Conservation (phyloP, 176 grass and related monocot species). For the sorghum (Sorghum bicolor) region DNA sequence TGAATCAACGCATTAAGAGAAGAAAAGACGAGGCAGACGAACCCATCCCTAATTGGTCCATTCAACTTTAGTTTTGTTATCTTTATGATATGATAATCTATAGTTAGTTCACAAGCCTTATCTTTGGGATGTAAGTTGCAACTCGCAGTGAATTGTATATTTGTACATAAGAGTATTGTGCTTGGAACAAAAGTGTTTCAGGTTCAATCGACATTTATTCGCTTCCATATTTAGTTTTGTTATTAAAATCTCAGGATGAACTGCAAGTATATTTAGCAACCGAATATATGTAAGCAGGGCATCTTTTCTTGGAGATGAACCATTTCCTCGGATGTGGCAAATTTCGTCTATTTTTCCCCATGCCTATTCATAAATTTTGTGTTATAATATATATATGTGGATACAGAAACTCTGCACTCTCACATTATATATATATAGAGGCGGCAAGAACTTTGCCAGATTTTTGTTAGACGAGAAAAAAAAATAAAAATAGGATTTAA, state of each 20-base stretch:
- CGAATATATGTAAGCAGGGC: neutral
- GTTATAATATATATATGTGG: neutral
- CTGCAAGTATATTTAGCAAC: neutral
- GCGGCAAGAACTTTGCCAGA: too few relatives aligned
- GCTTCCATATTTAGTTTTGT: neutral
- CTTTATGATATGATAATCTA: neutral
- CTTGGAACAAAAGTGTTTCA: conserved; percentile 16
- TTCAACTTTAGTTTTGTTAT: neutral
- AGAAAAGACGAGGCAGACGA: neutral
- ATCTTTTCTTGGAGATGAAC: neutral
- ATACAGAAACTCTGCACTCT: neutral
- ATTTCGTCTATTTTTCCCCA: neutral
- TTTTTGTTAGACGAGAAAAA: too few relatives aligned
- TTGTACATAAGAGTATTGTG: neutral
- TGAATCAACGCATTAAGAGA: neutral
- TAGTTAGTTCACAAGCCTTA: neutral
- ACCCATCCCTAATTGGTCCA: neutral
- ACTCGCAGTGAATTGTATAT: neutral
- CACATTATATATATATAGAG: too few relatives aligned
- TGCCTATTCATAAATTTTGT: neutral
- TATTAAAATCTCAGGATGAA: neutral
- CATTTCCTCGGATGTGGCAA: neutral
- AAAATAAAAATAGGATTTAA: too few relatives aligned
- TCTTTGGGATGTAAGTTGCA: neutral
- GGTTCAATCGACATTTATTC: neutral